These are phyloP conservation scores for Leccinum holopus DNA, from an alignment of 1,284 basidiomycete genomes.

Conservation along the genomic window DNA sequence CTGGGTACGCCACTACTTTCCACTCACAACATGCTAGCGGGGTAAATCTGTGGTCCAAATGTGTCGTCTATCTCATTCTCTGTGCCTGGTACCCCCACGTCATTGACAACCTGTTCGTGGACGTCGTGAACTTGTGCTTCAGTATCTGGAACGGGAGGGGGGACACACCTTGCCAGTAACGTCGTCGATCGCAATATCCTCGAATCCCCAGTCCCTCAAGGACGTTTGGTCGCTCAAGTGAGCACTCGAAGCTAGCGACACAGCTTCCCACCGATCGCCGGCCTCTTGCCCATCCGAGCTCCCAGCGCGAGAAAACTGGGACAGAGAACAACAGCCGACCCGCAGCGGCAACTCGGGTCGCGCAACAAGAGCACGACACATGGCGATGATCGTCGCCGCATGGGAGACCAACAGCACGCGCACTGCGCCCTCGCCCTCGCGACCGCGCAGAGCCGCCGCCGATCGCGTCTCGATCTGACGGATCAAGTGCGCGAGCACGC, in stretches of 20 bases:
- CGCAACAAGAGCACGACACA: slow-evolving; percentile 60
- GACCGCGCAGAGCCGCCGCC: neutral
- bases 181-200: slow-evolving; percentile 54
- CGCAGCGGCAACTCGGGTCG: slow-evolving; percentile 51
- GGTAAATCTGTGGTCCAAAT: slow-evolving; percentile 51
- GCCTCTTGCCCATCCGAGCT: slow-evolving; percentile 33
- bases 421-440: slow-evolving; percentile 20
- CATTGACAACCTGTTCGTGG: slow-evolving; percentile 53
- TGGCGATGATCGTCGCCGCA: slow-evolving; percentile 75
- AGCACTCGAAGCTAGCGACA: slow-evolving; percentile 50
- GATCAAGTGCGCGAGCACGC: slow-evolving; percentile 53
- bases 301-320: slow-evolving; percentile 46
- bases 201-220: slow-evolving; percentile 78
- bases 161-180: slow-evolving; percentile 45
- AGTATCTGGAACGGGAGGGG: neutral
- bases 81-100: slow-evolving; percentile 53
- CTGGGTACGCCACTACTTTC: neutral
- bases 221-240: slow-evolving; percentile 59
- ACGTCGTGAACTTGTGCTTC: neutral
- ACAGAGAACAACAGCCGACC: slow-evolving; percentile 70
- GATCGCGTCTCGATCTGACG: slow-evolving; percentile 48
- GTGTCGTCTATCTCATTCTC: slow-evolving; percentile 56
- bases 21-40: slow-evolving; percentile 42
- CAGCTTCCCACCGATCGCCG: slow-evolving; percentile 43
- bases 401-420: slow-evolving; percentile 72